Percentiles rank a stretch among this genome's conserved stretches.
Evolutionary conservation across 352 stramenopile genomes (phyloP).

Genomic region (Plasmopara viticola): DNA sequence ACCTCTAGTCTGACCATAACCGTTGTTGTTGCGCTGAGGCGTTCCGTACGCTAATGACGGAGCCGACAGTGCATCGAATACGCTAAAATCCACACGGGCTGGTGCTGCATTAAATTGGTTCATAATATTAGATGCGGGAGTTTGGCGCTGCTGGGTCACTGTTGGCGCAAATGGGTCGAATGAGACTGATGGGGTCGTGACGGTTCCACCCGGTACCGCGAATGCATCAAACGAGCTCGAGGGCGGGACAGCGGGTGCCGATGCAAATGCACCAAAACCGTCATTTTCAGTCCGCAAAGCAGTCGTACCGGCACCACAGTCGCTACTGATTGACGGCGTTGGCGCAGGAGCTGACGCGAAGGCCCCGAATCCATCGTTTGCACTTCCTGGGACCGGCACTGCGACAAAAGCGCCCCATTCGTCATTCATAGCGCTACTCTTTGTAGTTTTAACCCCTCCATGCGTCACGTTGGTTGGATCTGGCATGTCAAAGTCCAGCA

Average conservation of each 20-base stretch:
- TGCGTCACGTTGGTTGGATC: slow-evolving; percentile 17
- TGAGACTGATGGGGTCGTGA: slow-evolving; percentile 10
- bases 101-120: slow-evolving; percentile 22
- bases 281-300: slow-evolving; percentile 12
- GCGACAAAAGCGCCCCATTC: slow-evolving; percentile 33
- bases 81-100: slow-evolving; percentile 45
- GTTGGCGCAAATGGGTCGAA: slow-evolving; percentile 30
- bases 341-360: slow-evolving; percentile 27
- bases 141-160: slow-evolving; percentile 15
- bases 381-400: slow-evolving; percentile 11
- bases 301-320: slow-evolving; percentile 31
- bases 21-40: slow-evolving; percentile 15
- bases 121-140: slow-evolving; percentile 17
- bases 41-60: slow-evolving; percentile 21
- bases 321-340: slow-evolving; percentile 11
- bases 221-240: slow-evolving; percentile 30
- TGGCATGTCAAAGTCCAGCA: slow-evolving; percentile 54
- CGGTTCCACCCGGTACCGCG: slow-evolving; percentile 8
- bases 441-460: slow-evolving; percentile 41
- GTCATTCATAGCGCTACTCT: slow-evolving; percentile 6
- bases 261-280: slow-evolving; percentile 32
- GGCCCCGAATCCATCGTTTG: slow-evolving; percentile 36
- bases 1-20: slow-evolving; percentile 23
- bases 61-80: slow-evolving; percentile 45
- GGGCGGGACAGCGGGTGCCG: slow-evolving; percentile 13